Conservation (phyloP, 805 yeast species). For the Candida namnaoensis region DNA sequence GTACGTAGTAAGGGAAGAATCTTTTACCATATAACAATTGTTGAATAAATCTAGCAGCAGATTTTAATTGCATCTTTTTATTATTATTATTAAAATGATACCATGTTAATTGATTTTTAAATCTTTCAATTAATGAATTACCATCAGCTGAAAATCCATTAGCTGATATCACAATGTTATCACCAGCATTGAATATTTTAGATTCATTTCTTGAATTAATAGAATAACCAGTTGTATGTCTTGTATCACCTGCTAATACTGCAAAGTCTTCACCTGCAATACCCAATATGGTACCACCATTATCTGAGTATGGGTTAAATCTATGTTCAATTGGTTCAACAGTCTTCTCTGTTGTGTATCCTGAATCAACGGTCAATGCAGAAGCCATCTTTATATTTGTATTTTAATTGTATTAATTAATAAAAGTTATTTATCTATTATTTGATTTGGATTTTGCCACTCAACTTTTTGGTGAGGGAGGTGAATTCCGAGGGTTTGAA, state of each 20-base stretch:
- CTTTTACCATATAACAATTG: constrained; percentile 87
- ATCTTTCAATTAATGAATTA: constrained; percentile 68
- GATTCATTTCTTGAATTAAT: constrained; percentile 92
- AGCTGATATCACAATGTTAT: constrained; percentile 78
- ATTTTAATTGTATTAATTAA: no score
- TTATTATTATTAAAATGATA: constrained; percentile 81
- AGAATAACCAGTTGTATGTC: constrained; percentile 89
- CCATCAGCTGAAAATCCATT: constrained; percentile 98
- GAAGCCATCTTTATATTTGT: neutral
- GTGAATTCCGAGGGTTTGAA: no score
- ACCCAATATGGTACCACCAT: constrained; percentile 96
- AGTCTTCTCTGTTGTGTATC: constrained; percentile 47
- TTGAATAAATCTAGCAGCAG: constrained; percentile 88
- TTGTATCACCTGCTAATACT: constrained; percentile 96
- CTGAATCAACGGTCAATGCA: constrained; percentile 49
- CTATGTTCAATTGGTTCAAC: constrained; percentile 77
- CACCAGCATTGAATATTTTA: constrained; percentile 84
- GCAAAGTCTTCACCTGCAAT: constrained; percentile 98
- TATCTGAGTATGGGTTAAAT: constrained; percentile 89
- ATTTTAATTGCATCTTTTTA: constrained; percentile 53
- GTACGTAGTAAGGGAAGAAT: constrained; percentile 94
- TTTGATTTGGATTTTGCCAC: no score
- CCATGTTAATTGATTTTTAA: constrained; percentile 67
- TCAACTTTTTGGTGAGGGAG: no score
- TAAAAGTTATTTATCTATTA: no score